These are phyloP conservation scores for Candida manassasensis DNA, from an alignment of 805 yeast genomes.

Conservation along the genomic window DNA sequence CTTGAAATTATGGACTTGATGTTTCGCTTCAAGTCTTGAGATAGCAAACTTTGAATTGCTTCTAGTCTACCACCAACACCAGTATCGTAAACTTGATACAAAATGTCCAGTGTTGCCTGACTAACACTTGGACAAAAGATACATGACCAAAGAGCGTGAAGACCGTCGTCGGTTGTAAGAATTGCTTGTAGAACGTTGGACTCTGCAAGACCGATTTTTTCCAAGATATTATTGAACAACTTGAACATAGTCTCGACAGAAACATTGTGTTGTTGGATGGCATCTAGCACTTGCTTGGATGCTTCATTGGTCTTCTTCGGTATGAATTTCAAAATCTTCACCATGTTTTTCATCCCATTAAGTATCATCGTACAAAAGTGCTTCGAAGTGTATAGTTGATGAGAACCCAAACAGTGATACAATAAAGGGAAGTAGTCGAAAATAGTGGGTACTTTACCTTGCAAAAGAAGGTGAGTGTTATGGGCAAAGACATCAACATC, in stretches of 20 bases:
- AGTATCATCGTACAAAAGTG: constrained; percentile 8
- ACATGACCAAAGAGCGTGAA: constrained; percentile 71
- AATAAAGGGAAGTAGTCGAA: constrained; percentile 31
- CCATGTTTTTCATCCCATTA: constrained; percentile 15
- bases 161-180: constrained; percentile 28
- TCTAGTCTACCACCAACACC: constrained; percentile 67
- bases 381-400: constrained; percentile 8
- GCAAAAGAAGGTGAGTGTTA: constrained; percentile 18
- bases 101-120: constrained; percentile 64
- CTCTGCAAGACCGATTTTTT: constrained; percentile 29
- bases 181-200: constrained; percentile 19
- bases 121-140: constrained; percentile 63
- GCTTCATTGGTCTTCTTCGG: constrained; percentile 17
- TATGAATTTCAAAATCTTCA: constrained; percentile 17
- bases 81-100: constrained; percentile 69
- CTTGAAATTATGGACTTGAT: constrained; percentile 46
- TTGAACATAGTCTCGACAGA: constrained; percentile 20
- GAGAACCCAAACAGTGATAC: constrained; percentile 19
- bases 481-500: constrained; percentile 39
- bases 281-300: constrained; percentile 18
- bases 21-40: constrained; percentile 37
- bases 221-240: constrained; percentile 20
- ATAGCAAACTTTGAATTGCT: constrained; percentile 56
- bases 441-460: constrained; percentile 20
- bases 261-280: constrained; percentile 27